A percentile compares a stretch with the other conserved stretches of the same genome.
These are phyloP conservation scores for Linnemannia schmuckeri DNA, from an alignment of 192 early-diverging fungal species.

Conservation along the genomic window DNA sequence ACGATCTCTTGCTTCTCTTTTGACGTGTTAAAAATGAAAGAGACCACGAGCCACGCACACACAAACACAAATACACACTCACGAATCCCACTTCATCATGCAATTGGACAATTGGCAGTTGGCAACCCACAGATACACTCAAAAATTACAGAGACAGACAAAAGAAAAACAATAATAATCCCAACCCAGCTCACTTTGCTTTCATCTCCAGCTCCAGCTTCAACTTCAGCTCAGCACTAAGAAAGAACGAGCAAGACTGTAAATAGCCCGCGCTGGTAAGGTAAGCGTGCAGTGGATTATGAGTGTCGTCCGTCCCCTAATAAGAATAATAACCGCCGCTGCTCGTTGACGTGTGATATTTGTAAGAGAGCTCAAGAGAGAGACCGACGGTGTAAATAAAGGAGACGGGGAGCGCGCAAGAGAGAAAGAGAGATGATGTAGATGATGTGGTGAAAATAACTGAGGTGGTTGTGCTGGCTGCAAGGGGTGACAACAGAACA, in stretches of 20 bases:
- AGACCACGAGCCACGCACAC: neutral
- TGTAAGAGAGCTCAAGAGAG: neutral
- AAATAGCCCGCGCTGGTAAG: conserved; percentile 2
- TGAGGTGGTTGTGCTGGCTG: neutral
- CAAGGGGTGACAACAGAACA: neutral
- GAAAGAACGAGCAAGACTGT: neutral
- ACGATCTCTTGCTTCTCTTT: neutral
- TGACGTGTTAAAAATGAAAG: neutral
- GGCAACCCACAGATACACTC: conserved; percentile 2
- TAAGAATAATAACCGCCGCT: neutral
- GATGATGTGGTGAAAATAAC: neutral
- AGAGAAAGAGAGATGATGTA: neutral
- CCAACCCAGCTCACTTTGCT: conserved; percentile 1
- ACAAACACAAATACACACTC: neutral
- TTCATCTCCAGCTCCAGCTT: conserved; percentile 5
- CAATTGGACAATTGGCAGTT: neutral
- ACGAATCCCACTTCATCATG: neutral
- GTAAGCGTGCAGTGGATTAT: neutral
- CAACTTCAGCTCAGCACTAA: conserved; percentile 1
- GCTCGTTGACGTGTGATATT: neutral
- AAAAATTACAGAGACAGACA: neutral
- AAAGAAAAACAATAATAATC: neutral
- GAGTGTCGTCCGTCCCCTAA: neutral
- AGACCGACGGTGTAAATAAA: neutral
- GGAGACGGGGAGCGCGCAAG: neutral